Percentiles rank a stretch among this genome's conserved stretches.
phyloP scores from a whole-genome alignment of 2,329 filamentous ascomycete species.

The Colletotrichum trifolii region DNA sequence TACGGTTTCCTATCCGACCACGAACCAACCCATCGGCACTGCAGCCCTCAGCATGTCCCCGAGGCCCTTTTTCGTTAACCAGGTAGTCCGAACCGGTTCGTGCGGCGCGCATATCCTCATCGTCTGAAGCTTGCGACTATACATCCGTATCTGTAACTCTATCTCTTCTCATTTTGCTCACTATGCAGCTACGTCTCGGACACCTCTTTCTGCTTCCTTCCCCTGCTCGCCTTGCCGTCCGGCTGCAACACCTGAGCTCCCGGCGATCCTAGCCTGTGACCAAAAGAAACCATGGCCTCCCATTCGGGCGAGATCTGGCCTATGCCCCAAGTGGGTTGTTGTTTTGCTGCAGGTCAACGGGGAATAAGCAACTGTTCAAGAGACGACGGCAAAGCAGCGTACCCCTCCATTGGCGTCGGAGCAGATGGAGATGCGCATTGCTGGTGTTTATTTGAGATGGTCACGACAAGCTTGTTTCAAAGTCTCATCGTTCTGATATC shows the following conservation, averaged over 20 bases:
- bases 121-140: not conserved
- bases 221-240: constrained; percentile 34
- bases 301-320: constrained; percentile 30
- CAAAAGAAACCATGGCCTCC: constrained; percentile 28
- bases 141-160: constrained; percentile 17
- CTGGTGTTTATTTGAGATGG: constrained; percentile 32
- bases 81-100: constrained; percentile 3
- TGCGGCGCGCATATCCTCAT: constrained; percentile 18
- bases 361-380: constrained; percentile 28
- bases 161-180: constrained; percentile 30
- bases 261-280: constrained; percentile 23
- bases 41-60: too few relatives aligned
- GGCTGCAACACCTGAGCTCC: constrained; percentile 34
- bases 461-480: constrained; percentile 33
- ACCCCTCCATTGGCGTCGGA: constrained; percentile 3
- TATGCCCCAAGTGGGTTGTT: constrained; percentile 23
- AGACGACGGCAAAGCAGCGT: constrained; percentile 13
- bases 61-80: not conserved
- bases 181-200: constrained; percentile 12
- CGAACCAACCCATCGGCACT: not conserved
- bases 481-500: constrained; percentile 18
- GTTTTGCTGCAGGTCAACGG: constrained; percentile 16
- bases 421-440: constrained; percentile 16
- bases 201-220: constrained; percentile 17
- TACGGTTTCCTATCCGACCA: not conserved